Percentiles rank a stretch among this genome's conserved stretches.
phyloP scores from a whole-genome alignment of 192 early-diverging fungal genomes.

The Umbelopsis sp. region DNA sequence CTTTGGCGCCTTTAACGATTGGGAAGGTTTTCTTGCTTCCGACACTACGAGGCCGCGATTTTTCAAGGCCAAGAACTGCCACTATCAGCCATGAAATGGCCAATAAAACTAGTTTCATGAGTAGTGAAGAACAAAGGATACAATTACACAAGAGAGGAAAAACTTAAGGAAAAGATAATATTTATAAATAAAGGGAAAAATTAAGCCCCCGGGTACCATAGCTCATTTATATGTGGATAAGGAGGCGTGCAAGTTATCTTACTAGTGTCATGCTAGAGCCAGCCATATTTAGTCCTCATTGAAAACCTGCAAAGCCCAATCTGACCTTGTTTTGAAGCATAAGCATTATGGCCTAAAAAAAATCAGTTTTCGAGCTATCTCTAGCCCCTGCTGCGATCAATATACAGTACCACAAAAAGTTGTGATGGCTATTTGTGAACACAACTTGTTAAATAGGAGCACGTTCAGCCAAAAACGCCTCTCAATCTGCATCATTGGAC shows the following conservation, averaged over 20 bases:
- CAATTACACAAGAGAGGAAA: not conserved
- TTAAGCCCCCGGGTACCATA: too few species aligned
- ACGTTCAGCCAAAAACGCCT: too few species aligned
- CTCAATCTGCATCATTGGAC: too few species aligned
- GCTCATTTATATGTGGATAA: too few species aligned
- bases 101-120: not conserved
- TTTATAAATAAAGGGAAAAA: not conserved
- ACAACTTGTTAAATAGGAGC: too few species aligned
- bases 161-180: not conserved
- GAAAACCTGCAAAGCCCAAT: slow-evolving; percentile 6
- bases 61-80: not conserved
- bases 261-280: too few species aligned
- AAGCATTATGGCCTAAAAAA: not conserved
- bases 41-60: not conserved
- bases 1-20: not conserved
- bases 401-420: too few species aligned
- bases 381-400: too few species aligned
- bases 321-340: slow-evolving; percentile 12
- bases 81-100: slow-evolving; percentile 10
- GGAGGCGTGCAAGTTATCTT: too few species aligned
- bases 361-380: too few species aligned
- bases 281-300: slow-evolving; percentile 6
- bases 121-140: not conserved
- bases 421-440: too few species aligned
- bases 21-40: not conserved